Evolutionary conservation across 371 early-diverging fungal species (phyloP).

Genomic region (Coemansia sp.): DNA sequence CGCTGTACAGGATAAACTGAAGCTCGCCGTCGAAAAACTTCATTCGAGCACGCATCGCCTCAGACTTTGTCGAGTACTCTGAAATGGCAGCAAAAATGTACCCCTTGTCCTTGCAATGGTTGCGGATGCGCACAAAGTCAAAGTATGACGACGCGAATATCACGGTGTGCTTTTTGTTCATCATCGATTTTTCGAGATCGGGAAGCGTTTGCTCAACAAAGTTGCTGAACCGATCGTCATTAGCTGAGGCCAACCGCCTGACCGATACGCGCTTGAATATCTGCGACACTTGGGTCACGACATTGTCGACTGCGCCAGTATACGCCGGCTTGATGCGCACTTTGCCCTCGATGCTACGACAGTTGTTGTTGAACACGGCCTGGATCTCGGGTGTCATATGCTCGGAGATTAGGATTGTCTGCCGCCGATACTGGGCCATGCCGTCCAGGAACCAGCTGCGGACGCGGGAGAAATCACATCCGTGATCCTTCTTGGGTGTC

Average conservation of each 20-base stretch:
- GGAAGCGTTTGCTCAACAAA: slow-evolving; percentile 72
- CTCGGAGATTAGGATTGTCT: slow-evolving; percentile 79
- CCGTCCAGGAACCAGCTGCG: slow-evolving; percentile 85
- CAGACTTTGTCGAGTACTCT: slow-evolving; percentile 64
- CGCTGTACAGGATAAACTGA: slow-evolving; percentile 81
- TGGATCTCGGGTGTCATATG: slow-evolving; percentile 88
- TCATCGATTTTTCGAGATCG: slow-evolving; percentile 27
- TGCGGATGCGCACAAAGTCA: slow-evolving; percentile 91
- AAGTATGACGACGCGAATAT: slow-evolving; percentile 95
- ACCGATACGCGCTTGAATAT: slow-evolving; percentile 72
- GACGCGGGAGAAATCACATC: slow-evolving; percentile 92
- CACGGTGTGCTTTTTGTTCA: slow-evolving; percentile 70
- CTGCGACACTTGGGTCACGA: slow-evolving; percentile 79
- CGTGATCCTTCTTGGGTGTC: slow-evolving; percentile 84
- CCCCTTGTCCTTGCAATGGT: slow-evolving; percentile 70
- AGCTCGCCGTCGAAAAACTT: slow-evolving; percentile 80
- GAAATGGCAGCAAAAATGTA: slow-evolving; percentile 74
- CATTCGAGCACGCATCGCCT: slow-evolving; percentile 75
- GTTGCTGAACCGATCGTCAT: slow-evolving; percentile 82
- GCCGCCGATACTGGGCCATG: slow-evolving; percentile 80
- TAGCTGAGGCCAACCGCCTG: slow-evolving; percentile 61
- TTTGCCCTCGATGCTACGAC: slow-evolving; percentile 76
- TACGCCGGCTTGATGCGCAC: slow-evolving; percentile 65
- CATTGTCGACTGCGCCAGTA: slow-evolving; percentile 73
- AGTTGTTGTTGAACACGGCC: slow-evolving; percentile 72